Evolutionary conservation across 345 rosid genomes (phyloP), one percentile per base, ranked within the genome.

Genomic region (Pelargonium nanum): DNA sequence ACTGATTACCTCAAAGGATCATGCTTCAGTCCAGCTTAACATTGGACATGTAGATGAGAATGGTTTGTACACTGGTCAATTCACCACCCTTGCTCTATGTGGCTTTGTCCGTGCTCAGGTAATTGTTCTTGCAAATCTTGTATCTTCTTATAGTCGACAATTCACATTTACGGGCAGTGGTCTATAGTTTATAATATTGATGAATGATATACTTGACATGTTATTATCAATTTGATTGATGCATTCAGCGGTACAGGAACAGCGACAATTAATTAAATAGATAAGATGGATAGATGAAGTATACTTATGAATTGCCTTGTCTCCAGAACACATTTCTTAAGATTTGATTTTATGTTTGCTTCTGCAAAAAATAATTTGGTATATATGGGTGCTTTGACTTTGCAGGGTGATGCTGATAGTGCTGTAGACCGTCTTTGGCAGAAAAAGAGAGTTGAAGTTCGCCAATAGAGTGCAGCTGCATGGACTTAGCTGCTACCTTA

Each of bases 371-470:
- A n/a, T n/a, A n/a, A n/a, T n/a, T n/a, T n/a, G n/a, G n/a, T n/a
- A n/a, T 64, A 26, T 48, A 28, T 3, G 26, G 4, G 12, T 20
- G 44, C 22, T 53, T 24, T 19, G 19, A 62, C 22, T 23, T 66
- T 79, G 65, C 68, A 82, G 84, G 87, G 82, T 40, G 83, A 78
- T 63, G 86, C 76, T 10, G 86, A 81, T 69, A 81, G 83, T 60
- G 81, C 69, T 20, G 13, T 81, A 8, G 87, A 79, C 56, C 73
- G 82, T 77, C 80, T 79, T 19, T 84, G 90, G 90, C 83, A 76
- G 62, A 82, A 80, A 78, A 84, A 78, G 78, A 76, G 58, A 56
- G 73, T 68, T 25, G 81, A 80, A 53, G 50, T 66, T 12, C 68
- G 67, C 19, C 78, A 80, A 62, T 65, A 65, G 53, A 4, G 34